Percentiles rank a stretch among this genome's conserved stretches.
These are phyloP conservation scores for Blastocystis sp. DNA, from an alignment of 352 stramenopile species.

Conservation along the genomic window DNA sequence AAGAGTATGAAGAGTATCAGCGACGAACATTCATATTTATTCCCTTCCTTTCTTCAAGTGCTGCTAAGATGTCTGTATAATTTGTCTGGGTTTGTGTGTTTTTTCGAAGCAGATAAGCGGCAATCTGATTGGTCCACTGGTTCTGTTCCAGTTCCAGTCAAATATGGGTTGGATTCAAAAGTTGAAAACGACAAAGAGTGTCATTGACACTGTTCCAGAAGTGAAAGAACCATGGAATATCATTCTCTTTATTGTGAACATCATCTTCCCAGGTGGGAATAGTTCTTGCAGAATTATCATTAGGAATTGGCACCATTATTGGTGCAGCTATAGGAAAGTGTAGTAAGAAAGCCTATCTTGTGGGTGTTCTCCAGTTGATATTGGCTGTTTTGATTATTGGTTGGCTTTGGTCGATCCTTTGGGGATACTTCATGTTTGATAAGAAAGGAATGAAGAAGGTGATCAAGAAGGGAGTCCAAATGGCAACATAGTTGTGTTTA, in stretches of 20 bases:
- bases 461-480: slow-evolving; percentile 52
- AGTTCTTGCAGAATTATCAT: no score
- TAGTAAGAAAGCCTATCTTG: slow-evolving; percentile 1
- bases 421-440: slow-evolving; percentile 59
- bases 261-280: slow-evolving; percentile 33
- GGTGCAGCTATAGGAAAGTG: neutral
- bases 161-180: slow-evolving; percentile 15
- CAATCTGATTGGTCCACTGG: neutral
- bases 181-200: neutral
- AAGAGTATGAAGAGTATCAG: slow-evolving; percentile 47
- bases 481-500: neutral
- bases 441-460: slow-evolving; percentile 55
- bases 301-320: slow-evolving; percentile 48
- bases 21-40: slow-evolving; percentile 50
- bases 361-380: slow-evolving; percentile 47
- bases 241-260: slow-evolving; percentile 26
- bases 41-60: slow-evolving; percentile 15
- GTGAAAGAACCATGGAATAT: slow-evolving; percentile 32
- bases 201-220: slow-evolving; percentile 22
- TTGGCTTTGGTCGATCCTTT: slow-evolving; percentile 47
- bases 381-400: slow-evolving; percentile 10
- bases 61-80: neutral
- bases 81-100: slow-evolving; percentile 21
- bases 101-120: neutral
- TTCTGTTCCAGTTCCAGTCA: neutral